Evolutionary conservation across 345 rosid genomes (phyloP).

Genomic region (Salix brachista): DNA sequence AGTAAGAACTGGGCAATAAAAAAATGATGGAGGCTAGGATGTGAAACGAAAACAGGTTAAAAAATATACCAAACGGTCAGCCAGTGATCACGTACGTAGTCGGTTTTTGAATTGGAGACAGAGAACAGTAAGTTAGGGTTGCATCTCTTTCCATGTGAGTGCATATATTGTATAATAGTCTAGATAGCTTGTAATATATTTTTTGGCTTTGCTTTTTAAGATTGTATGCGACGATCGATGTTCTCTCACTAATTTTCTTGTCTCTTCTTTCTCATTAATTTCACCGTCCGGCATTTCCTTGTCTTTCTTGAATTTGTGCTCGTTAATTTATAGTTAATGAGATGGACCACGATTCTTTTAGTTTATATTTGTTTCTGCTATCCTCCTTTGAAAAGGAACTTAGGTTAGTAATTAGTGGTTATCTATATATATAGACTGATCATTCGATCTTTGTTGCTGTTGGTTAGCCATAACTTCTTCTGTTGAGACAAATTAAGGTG

Average conservation of each 20-base stretch:
- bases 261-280: background rate
- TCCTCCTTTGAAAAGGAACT: background rate
- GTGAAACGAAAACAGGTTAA: background rate
- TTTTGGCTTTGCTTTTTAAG: slow-evolving; percentile 2
- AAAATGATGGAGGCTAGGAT: background rate
- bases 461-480: background rate
- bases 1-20: background rate
- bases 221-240: background rate
- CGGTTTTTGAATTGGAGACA: background rate
- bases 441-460: no score
- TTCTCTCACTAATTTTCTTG: background rate
- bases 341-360: background rate
- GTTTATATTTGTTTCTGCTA: background rate
- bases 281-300: background rate
- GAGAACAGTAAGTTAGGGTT: background rate
- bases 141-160: background rate
- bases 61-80: background rate
- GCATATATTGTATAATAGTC: background rate
- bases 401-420: background rate
- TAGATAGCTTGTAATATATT: background rate
- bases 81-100: background rate
- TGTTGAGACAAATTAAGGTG: background rate
- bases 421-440: no score
- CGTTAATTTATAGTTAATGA: background rate
- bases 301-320: background rate